Base-by-base conservation (phyloP, 192 early-diverging fungal genomes). In the Jimgerdemannia flammicorona region DNA sequence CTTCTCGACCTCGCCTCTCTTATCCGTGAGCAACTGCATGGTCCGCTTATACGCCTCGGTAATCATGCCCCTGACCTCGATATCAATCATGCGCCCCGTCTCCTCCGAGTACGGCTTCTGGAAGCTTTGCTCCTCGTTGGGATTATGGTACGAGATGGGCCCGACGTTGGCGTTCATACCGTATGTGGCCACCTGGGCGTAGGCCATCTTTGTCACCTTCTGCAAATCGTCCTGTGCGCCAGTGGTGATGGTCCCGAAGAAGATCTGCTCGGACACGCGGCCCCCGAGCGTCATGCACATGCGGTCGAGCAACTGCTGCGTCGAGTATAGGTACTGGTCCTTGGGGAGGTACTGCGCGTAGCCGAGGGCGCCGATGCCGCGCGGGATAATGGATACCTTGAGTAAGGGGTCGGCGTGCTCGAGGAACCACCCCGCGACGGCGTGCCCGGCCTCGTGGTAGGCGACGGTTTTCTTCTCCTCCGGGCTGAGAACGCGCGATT, bases 321-420 rank as follows among this genome's bases (percentile, higher is more conserved):
- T 95, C 29, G 96, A 97, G 78, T 98, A 95, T 78, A 99, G 81
- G 78, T 96, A 96, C 85, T 97, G 92, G 77, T 99, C 98, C 83
- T 97, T 95, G 75, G 98, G 98, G 77, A 99, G 81, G 82, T 98
- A 99, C 86, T 99, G 98, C 65, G 98, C 98, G 87, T 99, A 99
- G 17, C 98, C 98, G 17, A 99, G 90, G 14, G 98, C 98, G 20
- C 91, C 97, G 19, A 90, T 84, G 43, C 98, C 97, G 75, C 98
- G 92, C 44, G 98, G 98, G 79, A 99, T 99, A 78, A 99, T 98
- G 69, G 95, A 96, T 4, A 99, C 98, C 86, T 98, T 98, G 66
- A 99, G 86, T 67, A 99, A 84, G 19, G 98, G 98, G 84, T 97
- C 94, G 0, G 98, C 96, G 75, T 97, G 91, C 74, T 97, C 88